phyloP scores from a whole-genome alignment of 176 grass and related monocot species.

The Hordeum marinum region DNA sequence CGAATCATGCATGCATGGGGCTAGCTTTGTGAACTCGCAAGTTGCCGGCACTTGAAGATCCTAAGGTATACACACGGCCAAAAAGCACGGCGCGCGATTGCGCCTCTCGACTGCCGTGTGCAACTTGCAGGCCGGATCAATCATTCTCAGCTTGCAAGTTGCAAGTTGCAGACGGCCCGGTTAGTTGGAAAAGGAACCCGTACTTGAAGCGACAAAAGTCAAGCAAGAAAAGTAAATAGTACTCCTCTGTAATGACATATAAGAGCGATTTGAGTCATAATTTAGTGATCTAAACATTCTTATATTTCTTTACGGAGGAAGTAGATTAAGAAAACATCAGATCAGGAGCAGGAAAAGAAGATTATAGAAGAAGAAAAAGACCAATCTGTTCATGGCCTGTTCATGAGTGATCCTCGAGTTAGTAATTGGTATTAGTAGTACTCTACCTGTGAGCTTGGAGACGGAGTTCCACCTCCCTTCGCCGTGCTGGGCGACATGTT shows the following conservation, averaged over 20 bases:
- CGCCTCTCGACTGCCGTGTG: not conserved
- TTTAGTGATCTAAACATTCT: too few relatives aligned
- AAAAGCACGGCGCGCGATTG: not conserved
- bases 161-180: not conserved
- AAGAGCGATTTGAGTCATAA: too few relatives aligned
- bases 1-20: slow-evolving; percentile 4
- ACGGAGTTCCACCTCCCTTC: slow-evolving; percentile 94
- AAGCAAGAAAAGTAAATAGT: not conserved
- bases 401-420: not conserved
- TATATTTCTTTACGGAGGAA: too few relatives aligned
- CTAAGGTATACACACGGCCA: not conserved
- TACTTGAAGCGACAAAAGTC: not conserved
- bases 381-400: not conserved
- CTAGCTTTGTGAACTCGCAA: not conserved
- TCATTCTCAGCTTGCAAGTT: not conserved
- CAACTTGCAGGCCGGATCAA: slow-evolving; percentile 10
- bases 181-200: not conserved
- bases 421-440: not conserved
- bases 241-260: too few relatives aligned
- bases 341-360: not conserved
- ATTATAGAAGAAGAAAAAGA: not conserved
- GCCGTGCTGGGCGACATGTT: slow-evolving; percentile 78
- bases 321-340: not conserved
- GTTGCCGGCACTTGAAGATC: not conserved
- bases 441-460: slow-evolving; percentile 66